Base-by-base conservation (phyloP, 257 asterid species). In the Craterostigma plantagineum region DNA sequence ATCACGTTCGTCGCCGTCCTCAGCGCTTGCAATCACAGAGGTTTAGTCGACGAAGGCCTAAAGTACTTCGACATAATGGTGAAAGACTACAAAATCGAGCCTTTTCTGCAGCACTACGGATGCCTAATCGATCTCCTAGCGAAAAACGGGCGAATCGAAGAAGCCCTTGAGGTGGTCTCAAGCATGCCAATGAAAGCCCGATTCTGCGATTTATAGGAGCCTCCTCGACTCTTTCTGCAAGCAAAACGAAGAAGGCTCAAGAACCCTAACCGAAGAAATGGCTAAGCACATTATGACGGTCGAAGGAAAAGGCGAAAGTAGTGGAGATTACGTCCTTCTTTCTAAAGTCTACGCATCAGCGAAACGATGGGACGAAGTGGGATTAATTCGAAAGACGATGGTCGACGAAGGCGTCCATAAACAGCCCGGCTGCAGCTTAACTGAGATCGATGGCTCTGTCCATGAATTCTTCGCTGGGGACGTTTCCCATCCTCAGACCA, bases 391-490 rank as follows among this genome's bases (percentile, higher is more conserved):
- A 68, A 79, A 67, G 58, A 3, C 73, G 53, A 79, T 79, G 93
- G 48, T 51, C 0, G 91, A 76, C 4, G 71, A 69, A 49, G 91
- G 91, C 2, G 50, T 79, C 34, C 50, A 47, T 18, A 83, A 76
- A 58, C 75, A 73, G 46, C 95, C 93, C 0, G 95, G 95, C 0
- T 79, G 93, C 34, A 76, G 81, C 58, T 50, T 64, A 18, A 61
- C 71, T 4, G 95, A 83, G 57, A 61, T 76, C 16, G 62, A 69
- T 47, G 91, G 95, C 11, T 9, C 50, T 35, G 57, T 54, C 38
- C 86, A 83, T 35, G 93, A 83, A 40, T 79, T 83, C 40, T 71
- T 73, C 2, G 83, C 91, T 10, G 95, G 95, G 14, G 87, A 83
- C 37, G 53, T 76, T 12, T 58, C 75, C 52, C 91, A 79, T 71